Evolutionary conservation across 257 asterid genomes (phyloP), one percentile per base, ranked within the genome.

Genomic region (Plantago elongata): DNA sequence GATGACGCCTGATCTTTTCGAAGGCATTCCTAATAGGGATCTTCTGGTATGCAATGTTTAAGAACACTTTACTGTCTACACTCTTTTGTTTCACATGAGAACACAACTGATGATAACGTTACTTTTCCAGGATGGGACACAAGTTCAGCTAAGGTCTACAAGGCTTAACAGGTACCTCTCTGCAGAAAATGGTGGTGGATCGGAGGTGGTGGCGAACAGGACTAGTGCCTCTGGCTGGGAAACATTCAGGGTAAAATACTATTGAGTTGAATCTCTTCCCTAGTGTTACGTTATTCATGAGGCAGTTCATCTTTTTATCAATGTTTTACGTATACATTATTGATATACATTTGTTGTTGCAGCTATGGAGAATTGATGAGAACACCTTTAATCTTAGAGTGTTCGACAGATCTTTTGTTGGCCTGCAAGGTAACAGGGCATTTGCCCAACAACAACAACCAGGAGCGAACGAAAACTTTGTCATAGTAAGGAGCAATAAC

Each of bases 361-460:
- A 90, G 97, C 71, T 87, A 37, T 84, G 96, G 97, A 81, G 96
- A 74, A 76, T 84, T 71, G 83, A 95, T 0, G 87, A 83, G 67
- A 81, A 85, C 0, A 60, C 64, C 18, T 90, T 81, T 79, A 94
- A 87, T 74, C 77, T 90, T 49, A 83, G 96, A 14, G 82, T 94
- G 65, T 68, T 81, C 54, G 71, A 72, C 64, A 94, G 89, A 68
- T 81, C 79, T 54, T 87, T 90, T 74, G 43, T 54, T 54, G 59
- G 59, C 29, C 77, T 90, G 38, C 83, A 76, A 47, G 90, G 90
- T 15, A 65, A 66, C 61, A 65, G 30, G 29, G 85, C 81, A 47
- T 69, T 78, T 61, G 90, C 97, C 13, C 58, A 85, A 51, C 76
- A 43, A n/a, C n/a, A n/a, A n/a, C 77, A 79, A 18, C 76, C 88